Evolutionary conservation across 768 basidiomycete species (phyloP).

Genomic region (Phylloporus rhodoxanthus): DNA sequence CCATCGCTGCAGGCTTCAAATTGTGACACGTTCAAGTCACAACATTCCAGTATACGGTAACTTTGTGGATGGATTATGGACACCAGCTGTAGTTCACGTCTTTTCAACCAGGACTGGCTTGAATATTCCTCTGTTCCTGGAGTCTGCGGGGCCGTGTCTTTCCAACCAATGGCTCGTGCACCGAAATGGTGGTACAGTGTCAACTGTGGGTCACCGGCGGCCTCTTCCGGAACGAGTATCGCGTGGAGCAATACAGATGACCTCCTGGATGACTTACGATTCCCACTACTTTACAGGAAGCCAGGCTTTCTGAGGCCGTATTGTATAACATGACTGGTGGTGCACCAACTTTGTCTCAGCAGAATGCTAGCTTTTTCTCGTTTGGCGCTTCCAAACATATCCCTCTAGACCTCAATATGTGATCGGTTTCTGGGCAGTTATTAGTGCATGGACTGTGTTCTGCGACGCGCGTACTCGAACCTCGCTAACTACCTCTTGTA

Average conservation of each 20-base stretch:
- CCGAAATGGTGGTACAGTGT: neutral
- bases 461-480: neutral
- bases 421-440: neutral
- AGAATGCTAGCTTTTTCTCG: neutral
- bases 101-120: neutral
- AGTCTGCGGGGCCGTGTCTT: neutral
- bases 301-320: neutral
- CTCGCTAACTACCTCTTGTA: neutral
- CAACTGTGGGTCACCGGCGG: neutral
- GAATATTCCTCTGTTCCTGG: neutral
- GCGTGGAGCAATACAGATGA: neutral
- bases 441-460: neutral
- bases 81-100: neutral
- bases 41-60: neutral
- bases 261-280: neutral
- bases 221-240: neutral
- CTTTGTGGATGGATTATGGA: neutral
- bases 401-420: neutral
- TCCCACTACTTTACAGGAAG: neutral
- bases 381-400: neutral
- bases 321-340: neutral
- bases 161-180: neutral
- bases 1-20: neutral
- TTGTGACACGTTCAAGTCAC: neutral
- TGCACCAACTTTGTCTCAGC: neutral